Base-by-base conservation (phyloP, 768 basidiomycete species). In the Hortiboletus flavorubellus region DNA sequence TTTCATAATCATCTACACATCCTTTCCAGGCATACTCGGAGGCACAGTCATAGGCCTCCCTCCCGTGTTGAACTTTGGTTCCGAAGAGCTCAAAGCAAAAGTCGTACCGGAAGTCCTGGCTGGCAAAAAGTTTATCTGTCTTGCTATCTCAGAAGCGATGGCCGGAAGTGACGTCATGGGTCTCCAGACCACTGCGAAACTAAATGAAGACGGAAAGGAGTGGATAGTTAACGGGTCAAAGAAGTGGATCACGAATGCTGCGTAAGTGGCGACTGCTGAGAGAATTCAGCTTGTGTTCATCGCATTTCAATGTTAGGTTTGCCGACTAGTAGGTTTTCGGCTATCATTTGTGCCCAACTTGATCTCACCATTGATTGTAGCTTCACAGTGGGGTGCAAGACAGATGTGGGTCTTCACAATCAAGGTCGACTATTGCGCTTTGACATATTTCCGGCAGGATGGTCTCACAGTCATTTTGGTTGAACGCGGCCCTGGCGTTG, bases 141-240 rank as follows among this genome's bases (percentile, higher is more conserved):
- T 91, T 26, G 89, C 89, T 50, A 88, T 91, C 56, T 83, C 83
- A 15, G 89, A 91, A 66, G 86, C 89, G 0, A 86, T 84, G 64
- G 89, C 87, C 2, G 87, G 84, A 8, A 81, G 80, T 49, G 89
- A 91, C 56, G 87, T 91, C 14, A 65, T 72, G 60, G 85, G 86
- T 35, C 71, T 87, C 35, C 75, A 77, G 64, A 87, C 86, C 6
- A 78, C 75, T 2, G 88, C 88, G 0, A 78, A 66, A 64, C 80
- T 85, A 65, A 82, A 75, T 16, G 81, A 79, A 44, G 87, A 89
- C 63, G 87, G 86, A 33, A 85, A 81, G 60, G 72, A 79, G 62
- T 89, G 80, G 78, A 82, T 82, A 42, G 78, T 91, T 56, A 85
- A 83, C 59, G 87, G 89, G 49, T 87, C 85, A 57, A 92, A 86